Evolutionary conservation across 2,329 filamentous ascomycete species (phyloP), one percentile per base, ranked within the genome.

Genomic region (Fusarium sterilihyphosum): DNA sequence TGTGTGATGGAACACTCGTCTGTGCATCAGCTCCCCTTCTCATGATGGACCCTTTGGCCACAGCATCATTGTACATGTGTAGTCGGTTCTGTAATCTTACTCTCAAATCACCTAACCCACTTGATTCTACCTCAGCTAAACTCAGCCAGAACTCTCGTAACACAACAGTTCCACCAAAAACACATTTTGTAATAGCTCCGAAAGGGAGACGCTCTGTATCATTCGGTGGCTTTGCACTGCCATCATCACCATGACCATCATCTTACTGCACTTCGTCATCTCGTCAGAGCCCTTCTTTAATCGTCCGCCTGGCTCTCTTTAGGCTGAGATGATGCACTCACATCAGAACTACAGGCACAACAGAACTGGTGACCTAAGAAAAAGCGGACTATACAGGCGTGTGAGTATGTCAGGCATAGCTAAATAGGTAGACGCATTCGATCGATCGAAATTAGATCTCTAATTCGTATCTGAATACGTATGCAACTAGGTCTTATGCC

Each of bases 311-410:
- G 58, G 64, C 44, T 70, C 37, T 67, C 49, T 70, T 54, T 65
- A 65, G 67, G 59, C 52, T 73, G 67, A 61, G 49, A 59, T 61
- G 24, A 40, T 47, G 35, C 65, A 60, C 41, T 52, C 43, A 46
- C 37, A 58, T 72, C 69, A 46, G 49, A 50, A 53, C 58, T 63
- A 65, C 38, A 54, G 46, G 52, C 50, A 59, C 56, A 43, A 43
- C n/a, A 56, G 61, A 61, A 73, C 73, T 60, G 70, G 73, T 77
- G 75, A 76, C 71, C 58, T 33, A n/a, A 44, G 33, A 69, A 74
- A 64, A 52, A 71, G 67, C 57, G 53, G 57, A 62, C 38, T 61
- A 53, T 31, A 26, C 35, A 59, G 47, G 54, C 52, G 26, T 62
- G 49, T 44, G 31, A 61, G 38, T 56, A 59, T 44, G 57, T 65